A percentile compares a stretch with the other conserved stretches of the same genome.
These are phyloP conservation scores for Coemansia sp. DNA, from an alignment of 192 early-diverging fungal genomes.

Conservation along the genomic window DNA sequence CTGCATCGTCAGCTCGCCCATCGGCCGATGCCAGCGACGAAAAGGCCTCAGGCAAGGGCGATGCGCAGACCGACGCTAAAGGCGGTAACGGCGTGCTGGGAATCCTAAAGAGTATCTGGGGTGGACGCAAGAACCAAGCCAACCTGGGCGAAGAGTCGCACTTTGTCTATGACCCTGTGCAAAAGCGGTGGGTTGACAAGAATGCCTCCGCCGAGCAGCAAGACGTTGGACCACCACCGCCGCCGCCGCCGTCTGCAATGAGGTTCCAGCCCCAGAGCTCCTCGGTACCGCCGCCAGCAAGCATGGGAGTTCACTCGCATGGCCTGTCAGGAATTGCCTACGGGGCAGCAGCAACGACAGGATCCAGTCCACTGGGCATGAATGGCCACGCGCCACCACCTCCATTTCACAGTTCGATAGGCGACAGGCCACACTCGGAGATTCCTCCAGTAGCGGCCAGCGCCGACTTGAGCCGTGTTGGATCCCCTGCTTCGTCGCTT, in stretches of 20 bases:
- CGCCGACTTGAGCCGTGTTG: constrained; percentile 30
- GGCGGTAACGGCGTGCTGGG: constrained; percentile 58
- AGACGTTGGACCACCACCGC: constrained; percentile 30
- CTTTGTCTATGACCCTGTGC: constrained; percentile 85
- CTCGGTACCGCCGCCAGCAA: constrained; percentile 17
- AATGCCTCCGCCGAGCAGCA: constrained; percentile 39
- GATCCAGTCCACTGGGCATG: not conserved
- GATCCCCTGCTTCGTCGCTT: constrained; percentile 28
- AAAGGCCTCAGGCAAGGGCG: constrained; percentile 17
- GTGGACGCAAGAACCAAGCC: constrained; percentile 64
- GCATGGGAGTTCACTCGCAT: not conserved
- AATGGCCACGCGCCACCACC: not conserved
- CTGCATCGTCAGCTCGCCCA: constrained; percentile 17
- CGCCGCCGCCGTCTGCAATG: constrained; percentile 48
- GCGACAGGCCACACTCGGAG: constrained; percentile 2
- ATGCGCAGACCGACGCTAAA: constrained; percentile 50
- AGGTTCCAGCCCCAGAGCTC: constrained; percentile 32
- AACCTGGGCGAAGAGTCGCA: constrained; percentile 84
- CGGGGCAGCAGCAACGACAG: constrained; percentile 4
- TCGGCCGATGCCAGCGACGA: constrained; percentile 21
- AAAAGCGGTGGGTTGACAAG: constrained; percentile 80
- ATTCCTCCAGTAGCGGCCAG: constrained; percentile 20
- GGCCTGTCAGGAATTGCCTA: not conserved
- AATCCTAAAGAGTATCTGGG: constrained; percentile 55
- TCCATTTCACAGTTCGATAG: not conserved